Conservation (phyloP, 2,329 filamentous ascomycete genomes). For the Ilyonectria robusta region DNA sequence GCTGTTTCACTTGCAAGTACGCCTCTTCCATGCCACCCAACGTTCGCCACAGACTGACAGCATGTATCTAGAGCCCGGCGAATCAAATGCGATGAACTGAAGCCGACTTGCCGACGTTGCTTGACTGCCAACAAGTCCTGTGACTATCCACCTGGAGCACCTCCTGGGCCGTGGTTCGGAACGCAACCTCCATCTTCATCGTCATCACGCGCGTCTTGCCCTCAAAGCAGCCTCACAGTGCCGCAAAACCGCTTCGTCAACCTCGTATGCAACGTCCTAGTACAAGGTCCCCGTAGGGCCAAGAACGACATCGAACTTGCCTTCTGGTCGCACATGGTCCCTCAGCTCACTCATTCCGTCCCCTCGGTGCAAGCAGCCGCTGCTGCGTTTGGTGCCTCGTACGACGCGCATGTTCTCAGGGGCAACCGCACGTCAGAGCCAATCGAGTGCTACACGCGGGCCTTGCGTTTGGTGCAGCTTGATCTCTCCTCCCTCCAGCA, state of each 20-base stretch:
- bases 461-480: conserved; percentile 32
- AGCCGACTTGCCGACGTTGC: conserved; percentile 37
- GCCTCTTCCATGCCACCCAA: not conserved
- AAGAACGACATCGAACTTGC: conserved; percentile 30
- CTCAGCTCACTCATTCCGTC: conserved; percentile 33
- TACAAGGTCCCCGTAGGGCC: conserved; percentile 33
- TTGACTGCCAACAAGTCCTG: conserved; percentile 31
- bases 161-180: not conserved
- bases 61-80: conserved; percentile 31
- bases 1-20: conserved; percentile 46
- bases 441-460: conserved; percentile 27
- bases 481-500: conserved; percentile 32
- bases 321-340: conserved; percentile 37
- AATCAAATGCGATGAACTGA: conserved; percentile 41
- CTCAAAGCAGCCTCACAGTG: not conserved
- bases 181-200: not conserved
- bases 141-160: conserved; percentile 32
- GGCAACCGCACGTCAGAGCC: conserved; percentile 9
- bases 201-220: not conserved
- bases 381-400: conserved; percentile 35
- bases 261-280: conserved; percentile 30
- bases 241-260: conserved; percentile 24
- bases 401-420: conserved; percentile 35
- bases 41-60: conserved; percentile 10
- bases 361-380: conserved; percentile 38